Percentiles rank a stretch among this genome's conserved stretches.
These are phyloP conservation scores for Trichoderma guizhouense DNA, from an alignment of 2,329 filamentous ascomycete genomes.

Conservation along the genomic window DNA sequence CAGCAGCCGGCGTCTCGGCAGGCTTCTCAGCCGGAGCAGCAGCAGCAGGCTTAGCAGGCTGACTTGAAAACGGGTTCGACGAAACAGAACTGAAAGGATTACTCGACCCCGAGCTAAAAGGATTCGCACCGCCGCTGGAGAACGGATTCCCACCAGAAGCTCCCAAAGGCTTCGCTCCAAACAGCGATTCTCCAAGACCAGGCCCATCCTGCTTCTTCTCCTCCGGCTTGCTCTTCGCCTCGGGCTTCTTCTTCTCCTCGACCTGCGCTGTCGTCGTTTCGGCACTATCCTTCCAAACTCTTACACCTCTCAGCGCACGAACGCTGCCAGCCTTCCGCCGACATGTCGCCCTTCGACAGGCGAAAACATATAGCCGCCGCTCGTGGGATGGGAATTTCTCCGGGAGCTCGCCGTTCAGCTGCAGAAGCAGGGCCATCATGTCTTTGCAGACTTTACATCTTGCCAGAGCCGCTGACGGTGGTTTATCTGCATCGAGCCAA, in stretches of 20 bases:
- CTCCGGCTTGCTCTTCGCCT: conserved; percentile 31
- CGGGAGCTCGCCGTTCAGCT: conserved; percentile 87
- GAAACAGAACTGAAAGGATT: conserved; percentile 32
- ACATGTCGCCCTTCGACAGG: conserved; percentile 74
- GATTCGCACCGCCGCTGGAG: conserved; percentile 46
- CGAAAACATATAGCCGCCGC: conserved; percentile 81
- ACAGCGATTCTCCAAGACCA: conserved; percentile 64
- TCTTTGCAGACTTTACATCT: conserved; percentile 85
- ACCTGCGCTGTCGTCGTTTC: conserved; percentile 32
- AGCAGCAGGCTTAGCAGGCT: conserved; percentile 34
- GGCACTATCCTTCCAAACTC: conserved; percentile 46
- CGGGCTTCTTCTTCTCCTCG: conserved; percentile 32
- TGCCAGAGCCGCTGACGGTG: conserved; percentile 73
- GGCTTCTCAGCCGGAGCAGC: conserved; percentile 28
- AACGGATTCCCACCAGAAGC: conserved; percentile 56
- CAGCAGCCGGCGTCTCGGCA: conserved; percentile 24
- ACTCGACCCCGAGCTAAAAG: conserved; percentile 39
- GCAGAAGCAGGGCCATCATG: conserved; percentile 78
- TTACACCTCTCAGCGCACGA: conserved; percentile 67
- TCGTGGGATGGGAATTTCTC: conserved; percentile 84
- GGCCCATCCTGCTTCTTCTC: conserved; percentile 36
- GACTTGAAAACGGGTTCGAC: conserved; percentile 31
- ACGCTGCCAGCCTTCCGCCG: conserved; percentile 79
- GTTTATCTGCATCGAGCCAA: conserved; percentile 72
- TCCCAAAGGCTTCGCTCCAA: conserved; percentile 57